Percentiles rank a stretch among this genome's conserved stretches.
These are phyloP conservation scores for Ambispora gerdemannii DNA, from an alignment of 192 early-diverging fungal genomes.

Conservation along the genomic window DNA sequence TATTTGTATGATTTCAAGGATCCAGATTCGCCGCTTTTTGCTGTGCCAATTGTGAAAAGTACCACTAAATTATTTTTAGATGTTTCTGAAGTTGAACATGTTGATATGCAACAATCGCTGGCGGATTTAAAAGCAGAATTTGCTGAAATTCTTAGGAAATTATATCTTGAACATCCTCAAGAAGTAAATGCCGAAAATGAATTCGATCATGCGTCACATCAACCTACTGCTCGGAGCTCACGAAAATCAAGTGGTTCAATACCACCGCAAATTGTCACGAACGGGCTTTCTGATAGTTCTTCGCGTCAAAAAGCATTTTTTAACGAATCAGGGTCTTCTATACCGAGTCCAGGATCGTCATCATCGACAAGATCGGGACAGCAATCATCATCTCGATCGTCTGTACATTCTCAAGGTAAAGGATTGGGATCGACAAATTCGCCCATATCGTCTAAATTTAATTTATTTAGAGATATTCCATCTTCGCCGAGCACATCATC, in stretches of 20 bases:
- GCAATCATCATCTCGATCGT: not conserved
- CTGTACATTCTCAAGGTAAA: not conserved
- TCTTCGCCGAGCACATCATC: not conserved
- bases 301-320: conserved; percentile 8
- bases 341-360: not conserved
- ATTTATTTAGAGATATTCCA: not conserved
- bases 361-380: not conserved
- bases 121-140: conserved; percentile 46
- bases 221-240: not conserved
- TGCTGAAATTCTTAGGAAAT: conserved; percentile 38
- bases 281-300: conserved; percentile 6
- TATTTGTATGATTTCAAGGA: conserved; percentile 36
- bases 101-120: conserved; percentile 33
- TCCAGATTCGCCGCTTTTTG: conserved; percentile 26
- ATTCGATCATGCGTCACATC: not conserved
- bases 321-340: conserved; percentile 11
- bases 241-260: not conserved
- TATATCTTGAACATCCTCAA: conserved; percentile 6
- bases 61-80: conserved; percentile 22
- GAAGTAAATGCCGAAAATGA: not conserved
- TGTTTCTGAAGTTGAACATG: conserved; percentile 15
- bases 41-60: conserved; percentile 21
- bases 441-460: not conserved
- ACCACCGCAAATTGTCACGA: not conserved
- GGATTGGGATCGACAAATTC: not conserved